Evolutionary conservation across 2,329 filamentous ascomycete species (phyloP), one percentile per base, ranked within the genome.

Genomic region (Grosmannia clavigera): DNA sequence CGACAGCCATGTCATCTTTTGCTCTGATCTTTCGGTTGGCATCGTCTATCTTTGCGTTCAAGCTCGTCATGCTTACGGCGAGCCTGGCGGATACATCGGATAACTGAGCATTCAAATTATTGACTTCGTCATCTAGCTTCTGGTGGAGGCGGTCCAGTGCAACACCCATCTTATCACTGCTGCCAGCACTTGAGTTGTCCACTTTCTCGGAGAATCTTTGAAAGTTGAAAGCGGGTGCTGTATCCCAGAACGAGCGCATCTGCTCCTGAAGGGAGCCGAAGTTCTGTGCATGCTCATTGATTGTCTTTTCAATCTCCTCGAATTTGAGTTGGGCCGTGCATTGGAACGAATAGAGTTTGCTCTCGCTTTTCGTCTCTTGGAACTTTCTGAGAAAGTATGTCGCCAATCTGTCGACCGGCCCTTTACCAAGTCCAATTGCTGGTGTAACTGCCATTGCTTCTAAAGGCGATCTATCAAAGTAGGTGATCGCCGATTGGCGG

Each of bases 91-190:
- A 66, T 2, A 66, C 38, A 10, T 59, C 57, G 27, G 59, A 33
- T 2, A 65, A 27, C 29, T 66, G 61, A 5, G 63, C 60, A n/a
- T 12, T 51, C 14, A 64, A 57, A 11, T 61, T 57, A 14, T 55
- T 58, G 35, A 63, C 29, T 25, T 65, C 64, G 19, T 66, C 62
- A 16, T 65, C 62, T 10, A 66, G 38, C 27, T 59, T 54, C 56
- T 64, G 59, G 40, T 63, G 57, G 9, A 65, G 52, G 22, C 62
- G 59, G 9, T 58, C 29, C 11, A 66, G 19, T 1, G 59, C 56
- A 16, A 61, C 53, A 35, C 63, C 62, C 40, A 29, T 54, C 27
- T 61, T 62, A 31, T 64, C 60, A 16, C 38, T 58, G 1, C 57
- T 60, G 2, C 51, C 10, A 19, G 56, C 43, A 14, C 58, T 50